Conservation (phyloP, 805 yeast genomes). For the Wickerhamiella sorbophila region DNA sequence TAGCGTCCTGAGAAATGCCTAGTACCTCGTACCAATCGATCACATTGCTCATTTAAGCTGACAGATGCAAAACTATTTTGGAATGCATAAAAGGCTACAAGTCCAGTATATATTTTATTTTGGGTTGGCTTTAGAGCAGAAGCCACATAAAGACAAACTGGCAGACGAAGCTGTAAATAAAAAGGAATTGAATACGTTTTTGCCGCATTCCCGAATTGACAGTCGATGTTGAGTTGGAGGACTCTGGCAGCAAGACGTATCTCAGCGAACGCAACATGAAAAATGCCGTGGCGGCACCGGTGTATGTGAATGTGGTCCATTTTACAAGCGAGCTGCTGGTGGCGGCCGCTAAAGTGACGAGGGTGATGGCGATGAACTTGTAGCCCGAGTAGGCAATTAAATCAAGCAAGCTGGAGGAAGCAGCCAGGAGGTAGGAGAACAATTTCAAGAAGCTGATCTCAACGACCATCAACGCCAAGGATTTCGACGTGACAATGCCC, state of each 20-base stretch:
- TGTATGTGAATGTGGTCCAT: slow-evolving; percentile 37
- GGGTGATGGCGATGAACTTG: slow-evolving; percentile 61
- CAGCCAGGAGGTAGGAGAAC: slow-evolving; percentile 67
- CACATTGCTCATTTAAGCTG: too few species aligned
- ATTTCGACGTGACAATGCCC: slow-evolving; percentile 75
- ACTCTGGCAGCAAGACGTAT: slow-evolving; percentile 50
- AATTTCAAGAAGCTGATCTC: slow-evolving; percentile 66
- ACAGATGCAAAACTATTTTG: too few species aligned
- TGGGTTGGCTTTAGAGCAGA: slow-evolving; percentile 33
- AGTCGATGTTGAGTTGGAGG: slow-evolving; percentile 30
- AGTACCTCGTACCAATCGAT: slow-evolving; percentile 46
- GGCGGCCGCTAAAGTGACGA: slow-evolving; percentile 24
- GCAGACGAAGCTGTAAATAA: slow-evolving; percentile 67
- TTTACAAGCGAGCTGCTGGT: slow-evolving; percentile 28
- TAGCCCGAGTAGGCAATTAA: slow-evolving; percentile 83
- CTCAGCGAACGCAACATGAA: slow-evolving; percentile 40
- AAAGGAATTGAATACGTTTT: slow-evolving; percentile 73
- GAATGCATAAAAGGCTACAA: too few species aligned
- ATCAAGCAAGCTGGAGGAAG: slow-evolving; percentile 64
- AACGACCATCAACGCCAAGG: slow-evolving; percentile 63
- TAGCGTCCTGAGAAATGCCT: slow-evolving; percentile 70
- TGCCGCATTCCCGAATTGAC: slow-evolving; percentile 56
- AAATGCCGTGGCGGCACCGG: slow-evolving; percentile 42
- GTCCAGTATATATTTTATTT: too few species aligned
- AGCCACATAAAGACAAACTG: slow-evolving; percentile 67